phyloP scores from a whole-genome alignment of 106 monocot genomes.

The Iris macrosiphon region DNA sequence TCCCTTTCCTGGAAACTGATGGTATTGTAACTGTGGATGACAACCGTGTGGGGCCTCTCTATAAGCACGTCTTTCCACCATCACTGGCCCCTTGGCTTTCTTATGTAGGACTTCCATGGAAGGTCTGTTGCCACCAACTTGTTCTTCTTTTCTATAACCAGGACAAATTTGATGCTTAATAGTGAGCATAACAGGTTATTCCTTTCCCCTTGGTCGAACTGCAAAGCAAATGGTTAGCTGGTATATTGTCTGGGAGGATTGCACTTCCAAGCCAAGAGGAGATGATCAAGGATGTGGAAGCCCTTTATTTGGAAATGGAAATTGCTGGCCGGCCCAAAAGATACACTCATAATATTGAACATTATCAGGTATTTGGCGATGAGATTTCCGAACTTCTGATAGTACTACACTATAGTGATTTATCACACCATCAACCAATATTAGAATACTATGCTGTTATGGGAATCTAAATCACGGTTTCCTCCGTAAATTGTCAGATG shows the following conservation, averaged over 20 bases:
- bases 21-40: conserved; percentile 75
- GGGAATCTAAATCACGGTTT: too few species aligned
- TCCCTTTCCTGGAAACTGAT: conserved; percentile 70
- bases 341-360: conserved; percentile 62
- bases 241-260: conserved; percentile 65
- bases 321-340: conserved; percentile 56
- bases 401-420: background rate
- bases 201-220: conserved; percentile 84
- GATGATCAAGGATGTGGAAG: conserved; percentile 71
- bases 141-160: background rate
- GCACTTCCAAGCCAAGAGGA: conserved; percentile 52
- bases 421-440: background rate
- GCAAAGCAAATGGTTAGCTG: conserved; percentile 96
- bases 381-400: background rate
- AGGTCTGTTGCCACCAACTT: conserved; percentile 31
- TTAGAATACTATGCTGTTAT: background rate
- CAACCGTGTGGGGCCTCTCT: conserved; percentile 83
- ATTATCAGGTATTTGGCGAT: conserved; percentile 46
- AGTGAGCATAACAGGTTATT: conserved; percentile 32
- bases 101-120: conserved; percentile 91
- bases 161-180: conserved; percentile 17
- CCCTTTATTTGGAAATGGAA: conserved; percentile 49
- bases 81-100: conserved; percentile 59
- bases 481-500: too few species aligned
- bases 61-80: conserved; percentile 89